Evolutionary conservation across 768 basidiomycete species (phyloP).

Genomic region (Asterophora parasitica): DNA sequence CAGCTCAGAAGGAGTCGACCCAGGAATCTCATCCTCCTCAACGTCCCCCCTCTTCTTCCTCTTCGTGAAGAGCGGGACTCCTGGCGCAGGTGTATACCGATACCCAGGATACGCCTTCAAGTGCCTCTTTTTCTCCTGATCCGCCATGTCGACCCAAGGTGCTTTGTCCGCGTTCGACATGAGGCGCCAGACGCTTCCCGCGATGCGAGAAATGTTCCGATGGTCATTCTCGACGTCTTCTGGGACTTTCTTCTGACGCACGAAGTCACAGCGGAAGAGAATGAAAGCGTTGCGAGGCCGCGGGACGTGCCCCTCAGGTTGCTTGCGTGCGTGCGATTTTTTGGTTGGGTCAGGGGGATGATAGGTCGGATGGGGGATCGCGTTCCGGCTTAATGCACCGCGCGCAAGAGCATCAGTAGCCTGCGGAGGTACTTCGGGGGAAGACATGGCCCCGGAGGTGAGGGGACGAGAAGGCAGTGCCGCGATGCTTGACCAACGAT

Average conservation of each 20-base stretch:
- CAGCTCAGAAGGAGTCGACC: no score
- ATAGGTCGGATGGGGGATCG: conserved; percentile 22
- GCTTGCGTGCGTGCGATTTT: conserved; percentile 47
- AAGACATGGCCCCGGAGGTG: no score
- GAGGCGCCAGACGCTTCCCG: conserved; percentile 60
- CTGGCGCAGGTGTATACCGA: conserved; percentile 30
- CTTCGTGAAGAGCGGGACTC: conserved; percentile 1
- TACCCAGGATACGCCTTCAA: conserved; percentile 37
- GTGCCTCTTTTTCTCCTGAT: conserved; percentile 42
- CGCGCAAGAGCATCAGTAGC: no score
- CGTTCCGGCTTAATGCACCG: no score
- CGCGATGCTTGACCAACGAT: no score
- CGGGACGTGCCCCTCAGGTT: conserved; percentile 53
- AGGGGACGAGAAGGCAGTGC: no score
- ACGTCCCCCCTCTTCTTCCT: neutral
- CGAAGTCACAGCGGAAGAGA: conserved; percentile 71
- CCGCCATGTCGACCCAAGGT: conserved; percentile 50
- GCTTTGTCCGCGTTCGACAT: conserved; percentile 41
- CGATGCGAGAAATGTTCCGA: conserved; percentile 63
- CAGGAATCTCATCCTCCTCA: neutral
- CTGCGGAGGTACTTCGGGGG: no score
- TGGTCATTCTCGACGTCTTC: conserved; percentile 56
- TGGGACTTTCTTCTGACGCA: conserved; percentile 55
- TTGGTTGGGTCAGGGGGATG: conserved; percentile 23
- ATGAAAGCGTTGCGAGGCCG: conserved; percentile 79